Conservation (phyloP, 805 yeast species). For the Metschnikowia similis region DNA sequence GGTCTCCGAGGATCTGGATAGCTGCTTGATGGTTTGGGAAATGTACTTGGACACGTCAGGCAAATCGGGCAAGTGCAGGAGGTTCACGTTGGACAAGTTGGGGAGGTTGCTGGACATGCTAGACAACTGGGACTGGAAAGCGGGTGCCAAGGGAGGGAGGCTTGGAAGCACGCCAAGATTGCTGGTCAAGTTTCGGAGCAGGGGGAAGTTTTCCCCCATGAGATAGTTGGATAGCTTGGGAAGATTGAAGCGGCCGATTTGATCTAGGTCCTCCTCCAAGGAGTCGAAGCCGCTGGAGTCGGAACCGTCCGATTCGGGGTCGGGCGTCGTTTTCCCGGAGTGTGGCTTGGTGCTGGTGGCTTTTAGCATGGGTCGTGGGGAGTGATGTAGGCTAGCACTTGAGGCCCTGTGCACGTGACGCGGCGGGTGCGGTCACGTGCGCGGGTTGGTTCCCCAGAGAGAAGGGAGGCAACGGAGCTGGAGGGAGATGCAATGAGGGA, state of each 20-base stretch:
- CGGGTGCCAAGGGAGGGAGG: slow-evolving; percentile 16
- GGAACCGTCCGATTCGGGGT: not conserved
- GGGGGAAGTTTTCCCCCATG: slow-evolving; percentile 15
- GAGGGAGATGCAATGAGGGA: too few relatives aligned
- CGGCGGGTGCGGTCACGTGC: not conserved
- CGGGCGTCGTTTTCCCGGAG: not conserved
- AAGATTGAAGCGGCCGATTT: slow-evolving; percentile 45
- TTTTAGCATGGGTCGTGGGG: not conserved
- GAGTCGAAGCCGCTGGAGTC: slow-evolving; percentile 23
- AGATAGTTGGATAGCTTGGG: slow-evolving; percentile 10
- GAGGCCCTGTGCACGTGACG: not conserved
- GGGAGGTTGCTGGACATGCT: slow-evolving; percentile 20
- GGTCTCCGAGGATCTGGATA: not conserved
- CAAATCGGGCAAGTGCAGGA: slow-evolving; percentile 14
- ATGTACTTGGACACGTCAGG: slow-evolving; percentile 30
- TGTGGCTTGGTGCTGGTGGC: not conserved
- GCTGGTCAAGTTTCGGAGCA: slow-evolving; percentile 22
- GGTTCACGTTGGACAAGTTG: slow-evolving; percentile 17
- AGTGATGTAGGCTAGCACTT: not conserved
- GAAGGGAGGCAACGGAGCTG: not conserved
- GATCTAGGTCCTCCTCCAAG: slow-evolving; percentile 46
- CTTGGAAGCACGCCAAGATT: slow-evolving; percentile 20
- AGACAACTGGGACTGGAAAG: slow-evolving; percentile 18
- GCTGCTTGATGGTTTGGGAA: slow-evolving; percentile 20
- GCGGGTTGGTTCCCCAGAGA: not conserved